These are phyloP conservation scores for Diacronema lutheri DNA, from an alignment of 78 protist species.

Conservation along the genomic window DNA sequence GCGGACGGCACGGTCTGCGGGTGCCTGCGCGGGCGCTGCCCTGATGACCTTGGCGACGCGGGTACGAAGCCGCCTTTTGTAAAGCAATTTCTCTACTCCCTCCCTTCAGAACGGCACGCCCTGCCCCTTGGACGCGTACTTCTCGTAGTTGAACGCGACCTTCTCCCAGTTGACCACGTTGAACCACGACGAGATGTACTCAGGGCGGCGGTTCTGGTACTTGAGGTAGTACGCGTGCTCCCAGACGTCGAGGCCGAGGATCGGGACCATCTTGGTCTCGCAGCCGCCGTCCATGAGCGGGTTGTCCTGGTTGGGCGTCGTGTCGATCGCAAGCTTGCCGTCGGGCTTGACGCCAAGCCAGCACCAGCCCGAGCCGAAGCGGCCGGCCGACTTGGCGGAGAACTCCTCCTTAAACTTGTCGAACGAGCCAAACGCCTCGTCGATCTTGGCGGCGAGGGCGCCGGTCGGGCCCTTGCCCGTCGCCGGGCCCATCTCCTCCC, in stretches of 20 bases:
- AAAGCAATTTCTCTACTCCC: too few relatives aligned
- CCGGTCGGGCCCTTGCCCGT: background rate
- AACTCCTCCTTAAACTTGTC: constrained; percentile 32
- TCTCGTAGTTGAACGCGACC: background rate
- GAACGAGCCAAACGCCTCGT: constrained; percentile 20
- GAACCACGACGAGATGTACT: background rate
- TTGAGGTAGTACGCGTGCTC: constrained; percentile 37
- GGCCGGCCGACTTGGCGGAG: constrained; percentile 24
- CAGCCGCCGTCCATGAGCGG: constrained; percentile 35
- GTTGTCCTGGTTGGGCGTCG: constrained; percentile 41
- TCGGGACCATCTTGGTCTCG: background rate
- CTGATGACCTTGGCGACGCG: too few relatives aligned
- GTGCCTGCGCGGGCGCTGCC: too few relatives aligned
- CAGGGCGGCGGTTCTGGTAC: background rate
- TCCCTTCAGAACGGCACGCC: too few relatives aligned
- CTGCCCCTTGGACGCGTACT: too few relatives aligned
- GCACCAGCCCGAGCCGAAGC: constrained; percentile 38
- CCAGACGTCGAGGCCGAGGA: constrained; percentile 27
- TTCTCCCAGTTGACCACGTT: background rate
- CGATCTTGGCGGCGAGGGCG: background rate
- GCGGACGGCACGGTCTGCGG: too few relatives aligned
- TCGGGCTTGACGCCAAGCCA: constrained; percentile 32
- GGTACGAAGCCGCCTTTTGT: too few relatives aligned
- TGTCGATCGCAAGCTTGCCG: constrained; percentile 10
- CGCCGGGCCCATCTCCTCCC: background rate